Evolutionary conservation across 495 filamentous ascomycete genomes (phyloP), one percentile per base, ranked within the genome.

Genomic region (Penicillium egyptiacum): DNA sequence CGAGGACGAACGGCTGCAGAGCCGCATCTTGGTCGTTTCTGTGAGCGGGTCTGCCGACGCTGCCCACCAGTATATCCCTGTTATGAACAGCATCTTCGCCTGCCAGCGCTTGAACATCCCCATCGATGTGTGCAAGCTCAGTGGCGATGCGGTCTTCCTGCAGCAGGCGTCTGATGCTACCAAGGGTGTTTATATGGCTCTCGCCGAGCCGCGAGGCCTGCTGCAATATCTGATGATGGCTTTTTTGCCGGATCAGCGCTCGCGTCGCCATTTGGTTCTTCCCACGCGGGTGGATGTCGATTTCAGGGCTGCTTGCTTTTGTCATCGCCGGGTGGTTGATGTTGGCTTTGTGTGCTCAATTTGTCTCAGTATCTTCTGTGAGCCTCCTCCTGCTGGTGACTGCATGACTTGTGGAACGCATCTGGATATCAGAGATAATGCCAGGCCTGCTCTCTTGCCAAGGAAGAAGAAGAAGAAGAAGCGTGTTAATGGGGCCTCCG

Each of bases 51-150:
- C 89, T 23, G 88, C 88, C 58, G 88, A 90, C 73, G 81, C 91
- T 5, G 86, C 93, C 0, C 82, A 87, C 30, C 92, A 97, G 69
- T 98, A 98, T 75, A 97, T 98, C 54, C 89, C 93, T 2, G 88
- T 96, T 46, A 98, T 98, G 92, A 98, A 98, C 76, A 81, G 85
- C 60, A 96, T 97, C 40, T 98, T 98, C 72, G 95, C 94, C 10
- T 92, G 92, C 57, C 91, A 81, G 61, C 87, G 92, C 51, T 77
- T 90, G 49, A 80, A 80, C 58, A 90, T 98, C 57, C 89, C 94
- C 14, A 89, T 98, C 68, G 93, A 97, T 70, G 89, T 96, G 30
- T 83, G 91, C 55, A 88, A 95, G 55, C 79, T 98, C 10, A 83
- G 88, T 42, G 91, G 90, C 7, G 87, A 90, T 62, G 87, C 87